Conservation (phyloP, 208 protist species). For the Acanthamoeba divionensis region DNA sequence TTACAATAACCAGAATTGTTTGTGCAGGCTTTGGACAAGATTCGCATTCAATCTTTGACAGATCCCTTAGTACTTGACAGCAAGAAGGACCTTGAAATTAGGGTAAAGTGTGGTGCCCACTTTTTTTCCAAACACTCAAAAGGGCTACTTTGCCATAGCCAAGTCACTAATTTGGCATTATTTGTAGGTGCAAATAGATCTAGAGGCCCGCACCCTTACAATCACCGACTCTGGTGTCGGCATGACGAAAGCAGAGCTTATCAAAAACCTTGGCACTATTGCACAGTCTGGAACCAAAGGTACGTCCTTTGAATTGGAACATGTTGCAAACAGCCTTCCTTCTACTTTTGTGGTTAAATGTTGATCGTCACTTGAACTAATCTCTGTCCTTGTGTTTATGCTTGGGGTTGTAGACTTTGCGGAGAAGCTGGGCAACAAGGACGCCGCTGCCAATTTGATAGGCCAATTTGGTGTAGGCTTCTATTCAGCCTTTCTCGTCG, state of each 20-base stretch:
- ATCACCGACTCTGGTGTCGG: slow-evolving; percentile 98
- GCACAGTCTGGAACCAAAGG: slow-evolving; percentile 97
- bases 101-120: too few species aligned
- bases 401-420: not conserved
- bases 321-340: too few species aligned
- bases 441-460: slow-evolving; percentile 95
- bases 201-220: slow-evolving; percentile 89
- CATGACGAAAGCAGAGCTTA: slow-evolving; percentile 98
- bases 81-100: not conserved
- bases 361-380: too few species aligned
- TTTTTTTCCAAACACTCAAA: not conserved
- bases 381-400: not conserved
- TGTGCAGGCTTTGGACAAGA: slow-evolving; percentile 96
- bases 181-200: not conserved
- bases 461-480: slow-evolving; percentile 99
- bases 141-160: not conserved
- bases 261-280: slow-evolving; percentile 98
- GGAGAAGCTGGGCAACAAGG: not conserved
- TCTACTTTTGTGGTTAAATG: too few species aligned
- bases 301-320: too few species aligned
- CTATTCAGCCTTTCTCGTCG: slow-evolving; percentile 99
- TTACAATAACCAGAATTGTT: not conserved
- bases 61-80: slow-evolving; percentile 84
- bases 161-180: not conserved
- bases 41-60: slow-evolving; percentile 96